Evolutionary conservation across 352 stramenopile genomes (phyloP).

Genomic region (Pythium monospermum): DNA sequence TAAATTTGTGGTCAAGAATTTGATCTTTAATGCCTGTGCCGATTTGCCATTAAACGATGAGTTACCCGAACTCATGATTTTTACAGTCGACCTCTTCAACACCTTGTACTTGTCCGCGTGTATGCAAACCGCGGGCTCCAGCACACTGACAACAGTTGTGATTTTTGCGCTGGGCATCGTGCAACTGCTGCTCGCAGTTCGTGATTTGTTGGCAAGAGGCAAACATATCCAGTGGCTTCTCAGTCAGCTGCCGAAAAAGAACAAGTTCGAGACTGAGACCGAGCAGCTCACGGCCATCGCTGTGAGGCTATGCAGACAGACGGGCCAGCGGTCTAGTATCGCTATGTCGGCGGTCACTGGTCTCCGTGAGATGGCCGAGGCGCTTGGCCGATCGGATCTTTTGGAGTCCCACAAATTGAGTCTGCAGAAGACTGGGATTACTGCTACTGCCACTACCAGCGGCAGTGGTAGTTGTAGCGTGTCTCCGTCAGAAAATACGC

Average conservation of each 20-base stretch:
- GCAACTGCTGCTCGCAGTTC: constrained; percentile 12
- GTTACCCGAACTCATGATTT: constrained; percentile 31
- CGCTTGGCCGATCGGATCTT: constrained; percentile 2
- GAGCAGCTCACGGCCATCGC: constrained; percentile 12
- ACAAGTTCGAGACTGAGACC: neutral
- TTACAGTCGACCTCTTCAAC: constrained; percentile 39
- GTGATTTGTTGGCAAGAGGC: constrained; percentile 4
- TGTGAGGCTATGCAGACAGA: constrained; percentile 11
- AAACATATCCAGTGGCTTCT: neutral
- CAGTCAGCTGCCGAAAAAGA: neutral
- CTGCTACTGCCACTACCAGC: no score
- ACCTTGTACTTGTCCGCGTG: constrained; percentile 30
- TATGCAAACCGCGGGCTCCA: constrained; percentile 27
- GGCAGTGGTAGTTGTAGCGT: no score
- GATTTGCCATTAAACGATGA: constrained; percentile 26
- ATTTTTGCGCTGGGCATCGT: constrained; percentile 7
- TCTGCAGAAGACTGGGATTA: neutral
- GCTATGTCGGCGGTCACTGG: constrained; percentile 7
- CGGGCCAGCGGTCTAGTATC: constrained; percentile 13
- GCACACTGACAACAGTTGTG: constrained; percentile 9
- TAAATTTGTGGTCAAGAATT: constrained; percentile 23
- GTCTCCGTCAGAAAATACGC: no score
- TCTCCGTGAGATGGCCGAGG: constrained; percentile 7
- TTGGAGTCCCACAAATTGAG: constrained; percentile 6
- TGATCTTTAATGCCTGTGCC: constrained; percentile 11